Evolutionary conservation across 805 yeast genomes (phyloP).

Genomic region (Yarrowia sp.): DNA sequence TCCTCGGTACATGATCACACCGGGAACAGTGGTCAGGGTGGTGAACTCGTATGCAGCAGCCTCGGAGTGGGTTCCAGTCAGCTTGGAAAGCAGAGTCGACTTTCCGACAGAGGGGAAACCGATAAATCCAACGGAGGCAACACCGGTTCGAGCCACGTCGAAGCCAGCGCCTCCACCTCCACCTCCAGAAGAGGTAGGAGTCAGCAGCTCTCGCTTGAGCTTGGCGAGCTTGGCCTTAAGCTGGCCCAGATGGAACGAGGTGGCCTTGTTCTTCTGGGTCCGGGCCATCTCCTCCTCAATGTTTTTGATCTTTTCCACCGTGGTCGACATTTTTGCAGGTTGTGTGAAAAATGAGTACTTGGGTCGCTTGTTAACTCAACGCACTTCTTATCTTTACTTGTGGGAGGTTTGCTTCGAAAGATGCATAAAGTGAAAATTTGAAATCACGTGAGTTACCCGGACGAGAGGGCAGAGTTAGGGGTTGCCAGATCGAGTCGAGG

Average conservation of each 20-base stretch:
- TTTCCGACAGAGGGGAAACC: conserved; percentile 97
- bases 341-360: neutral
- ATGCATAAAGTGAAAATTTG: conserved; percentile 37
- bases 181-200: conserved; percentile 69
- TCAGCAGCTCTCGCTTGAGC: conserved; percentile 86
- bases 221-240: conserved; percentile 96
- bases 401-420: conserved; percentile 23
- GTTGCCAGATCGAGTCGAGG: no score
- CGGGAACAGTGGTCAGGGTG: conserved; percentile 96
- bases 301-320: conserved; percentile 38
- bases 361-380: no score
- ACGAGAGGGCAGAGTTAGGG: neutral
- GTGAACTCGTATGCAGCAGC: conserved; percentile 98
- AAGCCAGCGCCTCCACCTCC: conserved; percentile 96
- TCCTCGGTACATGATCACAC: conserved; percentile 93
- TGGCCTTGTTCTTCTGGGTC: conserved; percentile 97
- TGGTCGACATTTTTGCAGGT: conserved; percentile 30
- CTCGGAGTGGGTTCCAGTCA: conserved; percentile 96
- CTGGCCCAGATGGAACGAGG: conserved; percentile 97
- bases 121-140: conserved; percentile 94
- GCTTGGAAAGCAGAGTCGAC: conserved; percentile 75
- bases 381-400: neutral
- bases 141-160: conserved; percentile 99
- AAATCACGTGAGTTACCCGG: conserved; percentile 37
- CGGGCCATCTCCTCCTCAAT: conserved; percentile 98